Percentiles rank a stretch among this genome's conserved stretches.
These are phyloP conservation scores for Cruciata laevipes DNA, from an alignment of 257 asterid species.

Conservation along the genomic window DNA sequence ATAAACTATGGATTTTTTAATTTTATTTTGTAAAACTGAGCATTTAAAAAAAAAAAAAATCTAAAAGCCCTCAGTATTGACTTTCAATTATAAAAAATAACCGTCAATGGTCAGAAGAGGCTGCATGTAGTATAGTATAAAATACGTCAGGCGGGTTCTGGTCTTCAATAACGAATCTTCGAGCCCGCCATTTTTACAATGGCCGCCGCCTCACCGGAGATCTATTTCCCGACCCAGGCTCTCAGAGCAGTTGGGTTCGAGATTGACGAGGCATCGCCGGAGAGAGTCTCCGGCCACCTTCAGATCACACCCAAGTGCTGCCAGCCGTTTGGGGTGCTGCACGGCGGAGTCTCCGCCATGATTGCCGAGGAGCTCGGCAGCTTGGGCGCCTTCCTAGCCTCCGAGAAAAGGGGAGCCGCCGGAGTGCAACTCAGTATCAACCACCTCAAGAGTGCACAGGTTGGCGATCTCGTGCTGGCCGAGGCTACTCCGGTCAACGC, in stretches of 20 bases:
- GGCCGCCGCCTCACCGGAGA: not conserved
- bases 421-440: conserved; percentile 12
- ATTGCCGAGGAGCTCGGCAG: conserved; percentile 11
- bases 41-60: no score
- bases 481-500: conserved; percentile 10
- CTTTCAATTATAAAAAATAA: not conserved
- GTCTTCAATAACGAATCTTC: not conserved
- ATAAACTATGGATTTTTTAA: no score
- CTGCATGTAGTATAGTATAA: not conserved
- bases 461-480: conserved; percentile 8
- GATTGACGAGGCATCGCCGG: not conserved
- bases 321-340: conserved; percentile 11
- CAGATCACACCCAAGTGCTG: conserved; percentile 8
- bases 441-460: conserved; percentile 12
- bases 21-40: no score
- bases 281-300: conserved; percentile 6
- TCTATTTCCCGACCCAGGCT: not conserved
- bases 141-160: not conserved
- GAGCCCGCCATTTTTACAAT: not conserved
- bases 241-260: conserved; percentile 6
- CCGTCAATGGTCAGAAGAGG: not conserved
- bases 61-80: not conserved
- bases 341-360: conserved; percentile 14
- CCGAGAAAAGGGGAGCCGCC: not conserved
- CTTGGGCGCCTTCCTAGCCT: conserved; percentile 6